Evolutionary conservation across 805 yeast genomes (phyloP).

Genomic region (Cyberlindnera sargentensis): DNA sequence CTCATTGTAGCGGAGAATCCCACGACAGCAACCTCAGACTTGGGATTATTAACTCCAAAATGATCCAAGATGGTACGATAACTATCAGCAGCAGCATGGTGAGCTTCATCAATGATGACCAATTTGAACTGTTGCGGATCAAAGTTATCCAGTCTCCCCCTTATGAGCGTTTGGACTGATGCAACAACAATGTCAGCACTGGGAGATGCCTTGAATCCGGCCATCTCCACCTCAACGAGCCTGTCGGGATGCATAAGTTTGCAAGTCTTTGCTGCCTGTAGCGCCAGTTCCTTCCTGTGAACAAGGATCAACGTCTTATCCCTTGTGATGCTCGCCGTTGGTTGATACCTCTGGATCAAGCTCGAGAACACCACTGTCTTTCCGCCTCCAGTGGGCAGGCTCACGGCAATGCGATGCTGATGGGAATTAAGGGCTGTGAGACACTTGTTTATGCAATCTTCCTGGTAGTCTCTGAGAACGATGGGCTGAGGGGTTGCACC

Average conservation of each 20-base stretch:
- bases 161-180: slow-evolving; percentile 59
- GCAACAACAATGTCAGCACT: slow-evolving; percentile 65
- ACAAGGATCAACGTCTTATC: slow-evolving; percentile 54
- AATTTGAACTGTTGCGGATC: slow-evolving; percentile 58
- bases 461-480: slow-evolving; percentile 51
- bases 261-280: slow-evolving; percentile 57
- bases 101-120: slow-evolving; percentile 86
- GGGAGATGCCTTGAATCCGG: slow-evolving; percentile 33
- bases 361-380: slow-evolving; percentile 75
- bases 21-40: slow-evolving; percentile 46
- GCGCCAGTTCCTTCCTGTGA: slow-evolving; percentile 72
- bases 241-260: slow-evolving; percentile 39
- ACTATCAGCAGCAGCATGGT: slow-evolving; percentile 74
- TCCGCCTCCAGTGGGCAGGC: slow-evolving; percentile 92
- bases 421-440: slow-evolving; percentile 39
- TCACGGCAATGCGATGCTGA: slow-evolving; percentile 61
- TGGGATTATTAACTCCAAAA: slow-evolving; percentile 31
- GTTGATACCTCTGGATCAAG: slow-evolving; percentile 39
- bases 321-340: slow-evolving; percentile 23
- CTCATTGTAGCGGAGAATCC: slow-evolving; percentile 89
- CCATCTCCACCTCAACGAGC: slow-evolving; percentile 66
- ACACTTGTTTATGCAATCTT: slow-evolving; percentile 57
- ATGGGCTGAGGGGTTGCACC: not conserved
- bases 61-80: slow-evolving; percentile 53
- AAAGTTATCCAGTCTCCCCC: slow-evolving; percentile 45